Conservation (phyloP, 23 red algal genomes). For the Porphyridium purpureum region DNA sequence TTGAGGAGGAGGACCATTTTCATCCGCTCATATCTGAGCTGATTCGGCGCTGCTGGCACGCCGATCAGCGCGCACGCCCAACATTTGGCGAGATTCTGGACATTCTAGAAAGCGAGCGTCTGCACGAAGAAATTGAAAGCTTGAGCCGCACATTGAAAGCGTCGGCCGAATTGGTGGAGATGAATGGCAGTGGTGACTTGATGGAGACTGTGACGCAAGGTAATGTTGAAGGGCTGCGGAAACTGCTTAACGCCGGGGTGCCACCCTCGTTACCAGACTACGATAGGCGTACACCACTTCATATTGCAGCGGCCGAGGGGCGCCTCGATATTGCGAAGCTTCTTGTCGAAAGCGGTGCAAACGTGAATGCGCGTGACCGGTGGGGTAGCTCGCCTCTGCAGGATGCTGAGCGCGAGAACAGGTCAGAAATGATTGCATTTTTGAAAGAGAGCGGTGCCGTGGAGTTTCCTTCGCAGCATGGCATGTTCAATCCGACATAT, state of each 20-base stretch:
- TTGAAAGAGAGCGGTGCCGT: slow-evolving; percentile 26
- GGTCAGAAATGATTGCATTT: slow-evolving; percentile 7
- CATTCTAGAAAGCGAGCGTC: slow-evolving; percentile 25
- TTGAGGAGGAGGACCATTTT: slow-evolving; percentile 32
- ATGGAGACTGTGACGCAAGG: slow-evolving; percentile 60
- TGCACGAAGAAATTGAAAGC: slow-evolving; percentile 8
- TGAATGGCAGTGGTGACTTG: slow-evolving; percentile 15
- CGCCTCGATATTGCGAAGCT: slow-evolving; percentile 13
- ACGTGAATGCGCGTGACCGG: slow-evolving; percentile 16
- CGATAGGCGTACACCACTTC: slow-evolving; percentile 74
- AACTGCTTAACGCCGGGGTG: slow-evolving; percentile 42
- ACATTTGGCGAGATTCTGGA: slow-evolving; percentile 73
- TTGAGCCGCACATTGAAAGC: background rate
- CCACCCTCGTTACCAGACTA: slow-evolving; percentile 64
- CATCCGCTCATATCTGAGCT: slow-evolving; percentile 28
- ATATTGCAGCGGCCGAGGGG: slow-evolving; percentile 81
- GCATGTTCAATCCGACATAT: background rate
- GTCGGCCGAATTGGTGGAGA: background rate
- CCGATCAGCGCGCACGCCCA: slow-evolving; percentile 34
- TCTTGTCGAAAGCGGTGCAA: slow-evolving; percentile 26
- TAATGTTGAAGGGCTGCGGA: slow-evolving; percentile 9
- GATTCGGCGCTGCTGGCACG: slow-evolving; percentile 60
- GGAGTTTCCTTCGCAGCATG: slow-evolving; percentile 17
- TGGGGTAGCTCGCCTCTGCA: slow-evolving; percentile 79
- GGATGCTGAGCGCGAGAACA: slow-evolving; percentile 40